These are phyloP conservation scores for Fusarium sambucinum DNA, from an alignment of 2,329 filamentous ascomycete genomes.

Conservation along the genomic window DNA sequence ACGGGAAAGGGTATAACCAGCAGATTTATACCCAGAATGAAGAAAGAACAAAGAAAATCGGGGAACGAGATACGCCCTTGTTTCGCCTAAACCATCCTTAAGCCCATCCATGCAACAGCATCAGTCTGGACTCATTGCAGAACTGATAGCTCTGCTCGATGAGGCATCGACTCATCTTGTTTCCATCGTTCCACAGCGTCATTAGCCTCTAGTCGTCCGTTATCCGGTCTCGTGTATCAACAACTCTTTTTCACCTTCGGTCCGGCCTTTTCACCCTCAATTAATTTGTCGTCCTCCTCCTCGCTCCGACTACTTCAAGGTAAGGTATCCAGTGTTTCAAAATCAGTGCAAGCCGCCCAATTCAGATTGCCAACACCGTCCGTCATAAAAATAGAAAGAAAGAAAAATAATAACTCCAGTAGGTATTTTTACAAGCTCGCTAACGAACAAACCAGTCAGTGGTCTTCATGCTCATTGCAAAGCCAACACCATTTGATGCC, in stretches of 20 bases:
- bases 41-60: constrained; percentile 19
- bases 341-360: constrained; percentile 42
- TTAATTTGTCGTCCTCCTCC: constrained; percentile 22
- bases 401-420: constrained; percentile 35
- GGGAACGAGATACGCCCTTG: constrained; percentile 27
- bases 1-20: constrained; percentile 17
- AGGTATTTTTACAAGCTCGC: constrained; percentile 48
- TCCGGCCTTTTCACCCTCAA: constrained; percentile 14
- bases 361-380: constrained; percentile 46
- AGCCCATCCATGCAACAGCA: constrained; percentile 29
- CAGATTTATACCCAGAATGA: constrained; percentile 16
- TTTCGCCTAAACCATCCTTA: constrained; percentile 29
- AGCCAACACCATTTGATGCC: constrained; percentile 33
- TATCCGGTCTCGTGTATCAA: constrained; percentile 34
- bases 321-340: constrained; percentile 37
- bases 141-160: constrained; percentile 19
- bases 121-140: constrained; percentile 31
- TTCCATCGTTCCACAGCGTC: constrained; percentile 21
- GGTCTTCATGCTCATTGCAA: constrained; percentile 42
- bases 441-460: constrained; percentile 40
- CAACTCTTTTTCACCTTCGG: constrained; percentile 16
- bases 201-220: constrained; percentile 36
- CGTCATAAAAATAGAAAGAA: constrained; percentile 36
- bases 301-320: constrained; percentile 38
- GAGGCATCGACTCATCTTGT: constrained; percentile 23